Evolutionary conservation across 1,139 yeast genomes (phyloP).

Genomic region (Hyphopichia pseudoburtonii): DNA sequence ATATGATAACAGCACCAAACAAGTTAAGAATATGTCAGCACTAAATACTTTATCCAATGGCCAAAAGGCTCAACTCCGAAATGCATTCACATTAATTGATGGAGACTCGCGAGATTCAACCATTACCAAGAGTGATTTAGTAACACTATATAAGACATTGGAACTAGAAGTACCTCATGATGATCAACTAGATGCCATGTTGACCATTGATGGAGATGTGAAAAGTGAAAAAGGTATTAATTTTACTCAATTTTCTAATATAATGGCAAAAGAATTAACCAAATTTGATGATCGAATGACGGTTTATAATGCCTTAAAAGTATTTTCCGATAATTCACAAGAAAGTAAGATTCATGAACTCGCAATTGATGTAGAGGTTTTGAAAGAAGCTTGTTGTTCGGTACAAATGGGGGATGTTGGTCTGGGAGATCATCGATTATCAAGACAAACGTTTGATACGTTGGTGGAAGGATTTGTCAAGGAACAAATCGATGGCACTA

Average conservation of each 20-base stretch:
- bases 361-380: conserved; percentile 48
- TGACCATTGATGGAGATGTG: conserved; percentile 28
- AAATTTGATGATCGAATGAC: conserved; percentile 62
- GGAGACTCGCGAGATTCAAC: conserved; percentile 74
- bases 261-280: conserved; percentile 61
- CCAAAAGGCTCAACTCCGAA: conserved; percentile 45
- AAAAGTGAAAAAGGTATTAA: conserved; percentile 43
- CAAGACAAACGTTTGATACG: conserved; percentile 49
- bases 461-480: conserved; percentile 58
- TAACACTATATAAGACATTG: conserved; percentile 52
- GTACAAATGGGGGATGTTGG: conserved; percentile 45
- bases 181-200: conserved; percentile 49
- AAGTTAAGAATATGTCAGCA: conserved; percentile 19
- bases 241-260: conserved; percentile 68
- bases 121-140: conserved; percentile 60
- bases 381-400: conserved; percentile 52
- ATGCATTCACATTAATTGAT: conserved; percentile 67
- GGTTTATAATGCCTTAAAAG: conserved; percentile 60
- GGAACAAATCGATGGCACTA: conserved; percentile 58
- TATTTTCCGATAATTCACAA: conserved; percentile 49
- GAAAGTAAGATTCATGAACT: conserved; percentile 31
- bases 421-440: conserved; percentile 51
- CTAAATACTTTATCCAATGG: conserved; percentile 39
- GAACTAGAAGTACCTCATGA: conserved; percentile 44
- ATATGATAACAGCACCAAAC: too few relatives aligned